Conservation (phyloP, 2,329 filamentous ascomycete species). For the Sporothrix brasiliensis region DNA sequence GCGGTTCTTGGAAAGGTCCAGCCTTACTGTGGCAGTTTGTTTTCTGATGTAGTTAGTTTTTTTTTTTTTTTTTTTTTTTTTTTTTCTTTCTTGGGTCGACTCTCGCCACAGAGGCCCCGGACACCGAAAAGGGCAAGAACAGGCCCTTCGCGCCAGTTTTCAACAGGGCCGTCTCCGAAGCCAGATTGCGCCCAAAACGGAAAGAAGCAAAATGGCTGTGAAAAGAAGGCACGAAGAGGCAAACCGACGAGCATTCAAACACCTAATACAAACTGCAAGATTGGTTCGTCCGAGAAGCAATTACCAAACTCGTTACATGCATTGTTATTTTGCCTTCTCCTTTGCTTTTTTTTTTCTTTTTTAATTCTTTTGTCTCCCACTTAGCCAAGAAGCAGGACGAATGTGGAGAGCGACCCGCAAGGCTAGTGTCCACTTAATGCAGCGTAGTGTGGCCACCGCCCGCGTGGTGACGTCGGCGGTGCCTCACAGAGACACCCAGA, state of each 20-base stretch:
- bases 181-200: background rate
- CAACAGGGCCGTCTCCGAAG: constrained; percentile 26
- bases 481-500: background rate
- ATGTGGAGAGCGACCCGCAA: constrained; percentile 6
- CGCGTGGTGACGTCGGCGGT: constrained; percentile 23
- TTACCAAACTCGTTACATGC: background rate
- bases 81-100: background rate
- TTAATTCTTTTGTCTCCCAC: background rate
- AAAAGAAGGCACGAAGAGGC: constrained; percentile 6
- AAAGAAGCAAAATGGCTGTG: background rate
- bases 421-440: constrained; percentile 14
- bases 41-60: too few species aligned
- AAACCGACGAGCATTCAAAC: background rate
- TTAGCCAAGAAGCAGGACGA: background rate
- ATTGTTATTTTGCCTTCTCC: too few species aligned
- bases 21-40: constrained; percentile 2
- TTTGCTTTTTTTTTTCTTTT: background rate
- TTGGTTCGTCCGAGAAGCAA: background rate
- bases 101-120: background rate
- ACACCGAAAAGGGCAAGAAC: background rate
- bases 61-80: background rate
- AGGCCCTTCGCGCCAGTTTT: constrained; percentile 25
- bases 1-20: background rate
- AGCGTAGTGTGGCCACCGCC: background rate
- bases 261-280: constrained; percentile 11